These are phyloP conservation scores for Odonthalia washingtoniensis DNA, from an alignment of 31 red algal genomes.

Conservation along the genomic window DNA sequence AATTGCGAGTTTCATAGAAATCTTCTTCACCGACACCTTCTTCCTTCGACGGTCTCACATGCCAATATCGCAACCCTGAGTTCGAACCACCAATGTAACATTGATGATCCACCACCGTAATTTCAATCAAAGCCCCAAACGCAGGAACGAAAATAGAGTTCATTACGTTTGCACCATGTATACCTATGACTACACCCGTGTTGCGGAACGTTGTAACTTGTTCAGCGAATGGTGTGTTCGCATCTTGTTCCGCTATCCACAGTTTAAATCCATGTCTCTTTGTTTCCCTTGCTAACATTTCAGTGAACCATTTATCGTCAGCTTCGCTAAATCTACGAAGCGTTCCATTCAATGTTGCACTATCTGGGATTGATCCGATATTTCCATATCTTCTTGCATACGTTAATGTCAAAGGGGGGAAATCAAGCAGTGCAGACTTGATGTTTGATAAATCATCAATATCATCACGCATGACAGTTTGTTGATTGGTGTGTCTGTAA, in stretches of 20 bases:
- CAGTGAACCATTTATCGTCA: background rate
- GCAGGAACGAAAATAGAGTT: background rate
- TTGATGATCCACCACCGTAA: background rate
- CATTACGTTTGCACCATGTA: background rate
- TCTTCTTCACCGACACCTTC: too few relatives aligned
- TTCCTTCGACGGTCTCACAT: too few relatives aligned
- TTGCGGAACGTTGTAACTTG: background rate
- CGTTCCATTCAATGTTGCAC: background rate
- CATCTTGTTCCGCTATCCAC: background rate
- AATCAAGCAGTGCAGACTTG: too few relatives aligned
- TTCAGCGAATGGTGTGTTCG: background rate
- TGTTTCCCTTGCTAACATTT: background rate
- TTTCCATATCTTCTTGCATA: background rate
- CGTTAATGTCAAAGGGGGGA: background rate
- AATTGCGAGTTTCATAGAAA: too few relatives aligned
- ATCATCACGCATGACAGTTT: background rate
- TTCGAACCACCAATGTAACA: background rate
- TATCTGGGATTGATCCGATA: background rate
- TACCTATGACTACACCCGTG: background rate
- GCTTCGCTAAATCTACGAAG: background rate
- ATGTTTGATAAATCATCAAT: background rate
- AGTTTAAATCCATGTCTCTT: background rate
- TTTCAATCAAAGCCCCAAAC: background rate
- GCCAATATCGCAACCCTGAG: conserved; percentile 8
- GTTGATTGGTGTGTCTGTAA: conserved; percentile 26